Evolutionary conservation across 345 rosid species (phyloP).

Genomic region (Camelina hispida): DNA sequence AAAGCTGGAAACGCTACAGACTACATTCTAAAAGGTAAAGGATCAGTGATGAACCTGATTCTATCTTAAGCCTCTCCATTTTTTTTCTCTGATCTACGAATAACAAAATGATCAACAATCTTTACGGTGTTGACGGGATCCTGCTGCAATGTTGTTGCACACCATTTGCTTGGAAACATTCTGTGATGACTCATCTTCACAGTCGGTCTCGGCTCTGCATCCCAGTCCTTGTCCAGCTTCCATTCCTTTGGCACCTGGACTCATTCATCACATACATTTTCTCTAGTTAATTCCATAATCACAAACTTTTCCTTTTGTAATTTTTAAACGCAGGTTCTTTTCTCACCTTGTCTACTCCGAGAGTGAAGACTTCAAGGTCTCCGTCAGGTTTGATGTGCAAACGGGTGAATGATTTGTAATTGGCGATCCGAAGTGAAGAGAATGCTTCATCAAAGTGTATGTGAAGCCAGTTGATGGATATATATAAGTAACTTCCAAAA

Average conservation of each 20-base stretch:
- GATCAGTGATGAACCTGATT: conserved; percentile 50
- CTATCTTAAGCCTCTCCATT: conserved; percentile 36
- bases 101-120: conserved; percentile 70
- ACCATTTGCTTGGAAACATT: conserved; percentile 80
- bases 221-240: conserved; percentile 83
- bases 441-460: conserved; percentile 96
- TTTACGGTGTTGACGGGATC: conserved; percentile 74
- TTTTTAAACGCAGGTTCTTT: background rate
- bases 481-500: conserved; percentile 90
- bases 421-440: conserved; percentile 94
- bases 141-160: conserved; percentile 57
- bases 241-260: conserved; percentile 83
- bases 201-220: conserved; percentile 56
- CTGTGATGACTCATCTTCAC: conserved; percentile 65
- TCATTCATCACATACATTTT: conserved; percentile 8
- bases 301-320: background rate
- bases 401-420: conserved; percentile 90
- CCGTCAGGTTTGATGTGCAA: conserved; percentile 75
- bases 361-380: conserved; percentile 88
- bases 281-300: conserved; percentile 10
- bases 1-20: background rate
- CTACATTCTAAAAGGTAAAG: conserved; percentile 1
- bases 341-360: conserved; percentile 87
- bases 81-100: conserved; percentile 47
- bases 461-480: conserved; percentile 93